Conservation (phyloP, 352 stramenopile species). For the Phytopythium sindhum region DNA sequence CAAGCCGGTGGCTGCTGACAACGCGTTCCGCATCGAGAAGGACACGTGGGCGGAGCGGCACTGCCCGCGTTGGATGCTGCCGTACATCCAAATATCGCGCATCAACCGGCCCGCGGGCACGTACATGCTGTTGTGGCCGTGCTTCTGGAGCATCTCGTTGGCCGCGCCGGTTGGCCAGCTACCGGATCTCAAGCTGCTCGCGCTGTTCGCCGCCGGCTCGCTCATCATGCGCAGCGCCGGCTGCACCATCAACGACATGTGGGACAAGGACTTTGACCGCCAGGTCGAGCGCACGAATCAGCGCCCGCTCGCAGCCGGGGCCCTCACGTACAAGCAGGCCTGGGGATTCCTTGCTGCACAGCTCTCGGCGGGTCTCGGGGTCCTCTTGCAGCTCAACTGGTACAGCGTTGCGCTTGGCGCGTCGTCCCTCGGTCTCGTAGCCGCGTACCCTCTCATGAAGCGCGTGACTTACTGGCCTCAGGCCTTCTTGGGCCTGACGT, state of each 20-base stretch:
- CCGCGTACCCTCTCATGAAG: conserved; percentile 97
- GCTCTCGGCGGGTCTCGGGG: conserved; percentile 88
- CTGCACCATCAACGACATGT: conserved; percentile 99
- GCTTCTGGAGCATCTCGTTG: conserved; percentile 96
- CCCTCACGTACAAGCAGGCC: conserved; percentile 89
- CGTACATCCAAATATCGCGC: conserved; percentile 85
- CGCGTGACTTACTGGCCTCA: conserved; percentile 97
- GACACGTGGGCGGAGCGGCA: conserved; percentile 84
- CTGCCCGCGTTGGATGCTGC: conserved; percentile 70
- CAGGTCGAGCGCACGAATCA: conserved; percentile 94
- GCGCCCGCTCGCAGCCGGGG: conserved; percentile 91
- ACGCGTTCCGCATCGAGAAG: conserved; percentile 70
- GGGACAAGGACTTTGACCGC: conserved; percentile 97
- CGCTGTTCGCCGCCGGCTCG: conserved; percentile 85
- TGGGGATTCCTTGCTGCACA: conserved; percentile 93
- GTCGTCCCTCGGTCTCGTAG: conserved; percentile 92
- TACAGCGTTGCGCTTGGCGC: conserved; percentile 93
- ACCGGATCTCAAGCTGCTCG: conserved; percentile 79
- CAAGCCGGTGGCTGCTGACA: background rate
- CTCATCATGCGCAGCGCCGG: conserved; percentile 97
- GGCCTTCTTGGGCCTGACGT: conserved; percentile 95
- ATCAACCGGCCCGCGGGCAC: conserved; percentile 86
- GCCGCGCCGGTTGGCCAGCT: conserved; percentile 79
- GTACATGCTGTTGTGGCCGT: conserved; percentile 97
- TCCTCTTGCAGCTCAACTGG: conserved; percentile 94